Evolutionary conservation across 805 yeast genomes (phyloP).

Genomic region (Pichia sporocuriosa): DNA sequence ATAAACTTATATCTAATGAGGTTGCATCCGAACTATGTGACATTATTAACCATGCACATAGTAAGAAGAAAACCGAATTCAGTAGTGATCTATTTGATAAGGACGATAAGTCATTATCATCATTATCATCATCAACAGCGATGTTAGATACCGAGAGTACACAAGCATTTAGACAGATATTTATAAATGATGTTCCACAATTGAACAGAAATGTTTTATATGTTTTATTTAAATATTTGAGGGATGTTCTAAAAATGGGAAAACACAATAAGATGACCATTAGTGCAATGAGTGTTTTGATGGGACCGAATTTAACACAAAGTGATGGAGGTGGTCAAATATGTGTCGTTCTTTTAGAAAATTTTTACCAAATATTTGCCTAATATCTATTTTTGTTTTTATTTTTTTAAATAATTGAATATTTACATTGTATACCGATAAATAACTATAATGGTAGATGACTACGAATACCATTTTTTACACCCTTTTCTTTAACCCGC

Average conservation of each 20-base stretch:
- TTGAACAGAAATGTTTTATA: slow-evolving; percentile 54
- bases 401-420: no score
- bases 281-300: slow-evolving; percentile 46
- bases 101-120: background rate
- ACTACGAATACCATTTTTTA: slow-evolving; percentile 9
- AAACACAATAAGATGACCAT: slow-evolving; percentile 76
- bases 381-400: background rate
- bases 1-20: slow-evolving; percentile 55
- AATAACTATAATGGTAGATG: slow-evolving; percentile 10
- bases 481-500: slow-evolving; percentile 42
- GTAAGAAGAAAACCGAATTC: background rate
- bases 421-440: no score
- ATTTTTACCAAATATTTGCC: slow-evolving; percentile 23
- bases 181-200: slow-evolving; percentile 39
- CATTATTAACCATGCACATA: slow-evolving; percentile 18
- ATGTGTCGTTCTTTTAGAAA: slow-evolving; percentile 24
- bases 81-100: slow-evolving; percentile 20
- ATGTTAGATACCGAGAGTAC: background rate
- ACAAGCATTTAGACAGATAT: slow-evolving; percentile 24
- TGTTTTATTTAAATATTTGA: slow-evolving; percentile 61
- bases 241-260: slow-evolving; percentile 53
- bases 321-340: slow-evolving; percentile 30
- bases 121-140: background rate
- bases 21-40: slow-evolving; percentile 31
- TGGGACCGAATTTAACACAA: slow-evolving; percentile 32